A percentile compares a stretch with the other conserved stretches of the same genome.
These are phyloP conservation scores for Plantago rigida DNA, from an alignment of 305 asterid genomes.

Conservation along the genomic window DNA sequence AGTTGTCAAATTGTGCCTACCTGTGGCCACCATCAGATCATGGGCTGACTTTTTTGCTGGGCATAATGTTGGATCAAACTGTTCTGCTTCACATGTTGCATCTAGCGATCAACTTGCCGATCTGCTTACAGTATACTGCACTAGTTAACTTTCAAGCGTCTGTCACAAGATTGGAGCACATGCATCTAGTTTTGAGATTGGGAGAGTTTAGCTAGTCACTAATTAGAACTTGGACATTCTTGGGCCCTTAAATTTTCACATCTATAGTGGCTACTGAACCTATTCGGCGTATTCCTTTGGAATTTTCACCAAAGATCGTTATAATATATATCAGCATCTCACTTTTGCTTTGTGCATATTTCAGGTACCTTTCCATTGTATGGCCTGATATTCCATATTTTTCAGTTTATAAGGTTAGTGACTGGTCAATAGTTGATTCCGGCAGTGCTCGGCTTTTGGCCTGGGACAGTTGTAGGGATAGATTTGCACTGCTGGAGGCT, in stretches of 20 bases:
- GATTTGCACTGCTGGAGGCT: constrained; percentile 83
- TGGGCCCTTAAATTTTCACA: not conserved
- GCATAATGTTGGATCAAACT: no score
- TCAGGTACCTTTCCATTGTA: constrained; percentile 79
- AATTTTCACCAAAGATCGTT: constrained; percentile 1
- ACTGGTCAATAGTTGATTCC: constrained; percentile 94
- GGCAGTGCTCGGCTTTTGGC: constrained; percentile 91
- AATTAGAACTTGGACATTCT: no score
- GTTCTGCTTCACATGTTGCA: no score
- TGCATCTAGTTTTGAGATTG: no score
- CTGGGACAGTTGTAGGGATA: constrained; percentile 91
- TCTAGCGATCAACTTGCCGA: no score
- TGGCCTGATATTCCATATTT: constrained; percentile 99
- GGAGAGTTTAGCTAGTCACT: no score
- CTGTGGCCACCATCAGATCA: no score
- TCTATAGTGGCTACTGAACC: constrained; percentile 1
- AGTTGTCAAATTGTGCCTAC: no score
- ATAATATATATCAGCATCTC: constrained; percentile 15
- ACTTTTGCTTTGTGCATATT: constrained; percentile 23
- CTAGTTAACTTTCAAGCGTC: no score
- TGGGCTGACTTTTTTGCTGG: no score
- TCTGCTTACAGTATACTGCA: no score
- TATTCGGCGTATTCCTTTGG: not conserved
- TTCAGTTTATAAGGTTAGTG: constrained; percentile 78
- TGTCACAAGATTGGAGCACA: no score